Evolutionary conservation across 352 stramenopile genomes (phyloP).

Genomic region (Stramenopiles sp.): DNA sequence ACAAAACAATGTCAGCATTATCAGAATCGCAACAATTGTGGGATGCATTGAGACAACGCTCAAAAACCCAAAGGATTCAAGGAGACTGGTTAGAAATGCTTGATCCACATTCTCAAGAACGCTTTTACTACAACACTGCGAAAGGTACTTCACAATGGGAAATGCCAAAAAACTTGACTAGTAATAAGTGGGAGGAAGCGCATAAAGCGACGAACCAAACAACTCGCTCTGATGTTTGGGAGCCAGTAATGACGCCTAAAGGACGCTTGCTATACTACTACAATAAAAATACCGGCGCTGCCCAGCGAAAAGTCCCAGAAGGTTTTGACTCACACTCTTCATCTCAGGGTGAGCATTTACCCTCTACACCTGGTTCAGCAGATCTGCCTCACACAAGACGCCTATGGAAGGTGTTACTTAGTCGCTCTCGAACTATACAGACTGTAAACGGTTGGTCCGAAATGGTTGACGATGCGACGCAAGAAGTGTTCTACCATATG

Average conservation of each 20-base stretch:
- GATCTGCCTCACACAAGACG: background rate
- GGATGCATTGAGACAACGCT: background rate
- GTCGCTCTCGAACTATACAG: background rate
- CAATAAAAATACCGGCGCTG: slow-evolving; percentile 11
- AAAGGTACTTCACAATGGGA: slow-evolving; percentile 11
- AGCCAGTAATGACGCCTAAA: slow-evolving; percentile 9
- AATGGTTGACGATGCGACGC: slow-evolving; percentile 3
- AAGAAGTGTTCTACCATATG: slow-evolving; percentile 1
- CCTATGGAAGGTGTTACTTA: background rate
- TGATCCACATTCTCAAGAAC: slow-evolving; percentile 9
- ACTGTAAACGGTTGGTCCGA: background rate
- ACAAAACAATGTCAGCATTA: slow-evolving; percentile 5
- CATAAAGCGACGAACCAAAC: background rate
- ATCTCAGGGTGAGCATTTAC: slow-evolving; percentile 4
- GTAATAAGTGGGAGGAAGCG: background rate
- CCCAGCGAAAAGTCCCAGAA: background rate
- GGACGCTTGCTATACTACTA: slow-evolving; percentile 10
- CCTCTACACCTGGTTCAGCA: background rate
- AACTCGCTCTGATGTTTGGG: background rate
- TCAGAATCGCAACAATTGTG: slow-evolving; percentile 9
- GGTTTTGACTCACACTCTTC: background rate
- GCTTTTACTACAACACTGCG: slow-evolving; percentile 7
- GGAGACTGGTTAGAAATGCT: slow-evolving; percentile 12
- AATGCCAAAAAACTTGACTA: background rate
- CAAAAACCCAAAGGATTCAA: slow-evolving; percentile 1